Percentiles rank a stretch among this genome's conserved stretches.
phyloP scores from a whole-genome alignment of 2,329 filamentous ascomycete genomes.

The Xylaria multiplex region DNA sequence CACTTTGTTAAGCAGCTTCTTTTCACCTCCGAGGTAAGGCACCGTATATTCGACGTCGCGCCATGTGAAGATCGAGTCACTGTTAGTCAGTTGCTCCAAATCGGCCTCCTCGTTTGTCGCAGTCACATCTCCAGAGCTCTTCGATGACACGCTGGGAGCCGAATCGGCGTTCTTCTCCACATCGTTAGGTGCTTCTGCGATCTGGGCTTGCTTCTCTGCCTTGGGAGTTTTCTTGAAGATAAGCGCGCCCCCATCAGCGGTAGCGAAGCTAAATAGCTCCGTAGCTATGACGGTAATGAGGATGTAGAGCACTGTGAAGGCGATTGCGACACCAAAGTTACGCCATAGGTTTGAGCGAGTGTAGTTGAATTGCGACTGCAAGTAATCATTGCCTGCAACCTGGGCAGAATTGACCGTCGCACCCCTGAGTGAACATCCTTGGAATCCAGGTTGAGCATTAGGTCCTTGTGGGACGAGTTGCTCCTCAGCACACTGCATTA shows the following conservation, averaged over 20 bases:
- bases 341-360: constrained; percentile 71
- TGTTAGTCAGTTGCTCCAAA: constrained; percentile 61
- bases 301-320: constrained; percentile 79
- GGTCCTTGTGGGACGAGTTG: constrained; percentile 60
- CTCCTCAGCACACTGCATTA: constrained; percentile 58
- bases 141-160: constrained; percentile 44
- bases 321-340: constrained; percentile 81
- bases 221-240: constrained; percentile 76
- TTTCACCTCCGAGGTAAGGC: constrained; percentile 69
- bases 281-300: constrained; percentile 75
- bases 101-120: constrained; percentile 48
- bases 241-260: constrained; percentile 72
- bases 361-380: constrained; percentile 65
- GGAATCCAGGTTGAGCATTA: constrained; percentile 54
- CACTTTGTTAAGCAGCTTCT: constrained; percentile 73
- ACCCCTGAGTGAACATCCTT: constrained; percentile 66
- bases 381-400: constrained; percentile 66
- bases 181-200: constrained; percentile 58
- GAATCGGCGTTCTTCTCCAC: constrained; percentile 63
- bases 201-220: constrained; percentile 63
- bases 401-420: constrained; percentile 57
- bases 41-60: constrained; percentile 77
- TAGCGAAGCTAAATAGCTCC: constrained; percentile 72
- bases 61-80: constrained; percentile 77
- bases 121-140: constrained; percentile 34